Evolutionary conservation across 164 flowering plant genomes (phyloP).

Genomic region (Litsea cubeba): DNA sequence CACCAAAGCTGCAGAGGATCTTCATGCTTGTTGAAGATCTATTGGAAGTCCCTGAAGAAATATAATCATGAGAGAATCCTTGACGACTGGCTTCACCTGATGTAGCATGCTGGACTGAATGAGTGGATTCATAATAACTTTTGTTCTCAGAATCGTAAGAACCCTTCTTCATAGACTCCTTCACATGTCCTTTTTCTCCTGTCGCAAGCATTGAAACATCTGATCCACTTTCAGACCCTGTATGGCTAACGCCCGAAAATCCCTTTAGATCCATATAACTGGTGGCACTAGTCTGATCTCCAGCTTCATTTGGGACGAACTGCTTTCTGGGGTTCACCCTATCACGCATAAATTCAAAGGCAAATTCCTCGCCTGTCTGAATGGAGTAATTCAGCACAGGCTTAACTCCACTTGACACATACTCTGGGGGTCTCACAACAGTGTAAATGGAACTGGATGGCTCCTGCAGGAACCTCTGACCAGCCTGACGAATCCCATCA

Average conservation of each 20-base stretch:
- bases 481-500: slow-evolving; percentile 35
- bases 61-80: slow-evolving; percentile 32
- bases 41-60: slow-evolving; percentile 55
- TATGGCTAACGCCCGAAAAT: slow-evolving; percentile 44
- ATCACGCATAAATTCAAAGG: slow-evolving; percentile 82
- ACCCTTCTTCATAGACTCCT: slow-evolving; percentile 41
- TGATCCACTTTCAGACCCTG: slow-evolving; percentile 67
- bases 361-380: slow-evolving; percentile 96
- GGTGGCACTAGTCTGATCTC: slow-evolving; percentile 33
- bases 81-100: slow-evolving; percentile 39
- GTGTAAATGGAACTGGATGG: slow-evolving; percentile 33
- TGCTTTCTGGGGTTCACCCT: slow-evolving; percentile 51
- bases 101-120: slow-evolving; percentile 30
- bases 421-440: slow-evolving; percentile 50
- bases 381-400: slow-evolving; percentile 73
- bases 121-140: slow-evolving; percentile 31
- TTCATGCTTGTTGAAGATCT: slow-evolving; percentile 47
- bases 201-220: slow-evolving; percentile 39
- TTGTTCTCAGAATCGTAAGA: slow-evolving; percentile 32
- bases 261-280: slow-evolving; percentile 57
- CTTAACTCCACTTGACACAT: slow-evolving; percentile 31
- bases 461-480: slow-evolving; percentile 41
- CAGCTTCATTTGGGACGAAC: slow-evolving; percentile 29
- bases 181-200: slow-evolving; percentile 31
- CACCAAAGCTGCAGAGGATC: slow-evolving; percentile 91